Conservation (phyloP, 108 stramenopile species). For the Stephanodiscus triporus region DNA sequence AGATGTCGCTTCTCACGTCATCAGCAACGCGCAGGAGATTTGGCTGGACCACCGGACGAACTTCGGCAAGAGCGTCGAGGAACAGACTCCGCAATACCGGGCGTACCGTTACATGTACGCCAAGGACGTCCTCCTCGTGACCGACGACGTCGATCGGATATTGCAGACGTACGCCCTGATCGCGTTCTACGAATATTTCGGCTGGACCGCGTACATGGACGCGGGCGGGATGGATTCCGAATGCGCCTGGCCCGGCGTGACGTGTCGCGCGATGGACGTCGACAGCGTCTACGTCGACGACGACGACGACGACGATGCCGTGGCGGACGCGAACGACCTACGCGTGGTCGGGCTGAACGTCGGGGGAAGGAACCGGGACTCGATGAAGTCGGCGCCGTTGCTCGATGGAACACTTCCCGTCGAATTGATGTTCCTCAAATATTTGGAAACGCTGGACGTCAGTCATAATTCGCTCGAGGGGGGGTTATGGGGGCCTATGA, state of each 20-base stretch:
- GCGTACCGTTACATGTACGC: neutral
- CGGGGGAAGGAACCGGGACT: neutral
- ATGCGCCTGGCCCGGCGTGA: neutral
- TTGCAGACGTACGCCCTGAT: neutral
- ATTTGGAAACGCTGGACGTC: constrained; percentile 5
- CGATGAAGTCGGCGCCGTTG: neutral
- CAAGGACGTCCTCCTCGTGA: neutral
- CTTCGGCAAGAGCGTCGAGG: neutral
- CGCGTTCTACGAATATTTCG: neutral
- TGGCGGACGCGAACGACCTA: too few species aligned
- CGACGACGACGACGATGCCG: too few species aligned
- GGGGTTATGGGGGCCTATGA: neutral
- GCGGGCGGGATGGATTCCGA: neutral
- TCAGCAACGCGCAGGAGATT: neutral
- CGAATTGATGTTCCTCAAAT: neutral
- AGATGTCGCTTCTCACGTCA: neutral
- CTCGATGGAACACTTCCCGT: neutral
- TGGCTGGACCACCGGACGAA: neutral
- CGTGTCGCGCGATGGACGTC: neutral
- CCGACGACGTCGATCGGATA: neutral
- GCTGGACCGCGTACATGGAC: neutral
- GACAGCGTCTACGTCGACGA: too few species aligned
- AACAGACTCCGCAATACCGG: neutral
- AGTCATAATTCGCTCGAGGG: constrained; percentile 7
- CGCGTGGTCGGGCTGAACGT: neutral